Base-by-base conservation (phyloP, 495 filamentous ascomycete genomes). In the Pseudomonodictys pantanalensis region DNA sequence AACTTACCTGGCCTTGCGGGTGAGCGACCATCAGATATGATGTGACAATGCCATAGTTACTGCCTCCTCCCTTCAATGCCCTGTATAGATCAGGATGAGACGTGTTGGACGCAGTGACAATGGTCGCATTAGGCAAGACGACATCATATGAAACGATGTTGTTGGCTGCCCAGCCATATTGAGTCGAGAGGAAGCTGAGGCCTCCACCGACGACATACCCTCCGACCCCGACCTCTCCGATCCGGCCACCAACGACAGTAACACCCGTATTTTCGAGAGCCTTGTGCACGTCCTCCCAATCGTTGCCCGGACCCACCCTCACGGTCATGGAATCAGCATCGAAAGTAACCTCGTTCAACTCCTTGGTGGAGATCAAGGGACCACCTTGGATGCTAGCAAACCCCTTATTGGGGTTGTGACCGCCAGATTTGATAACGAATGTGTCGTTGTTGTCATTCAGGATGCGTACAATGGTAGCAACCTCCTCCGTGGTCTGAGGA, bases 61-160 rank as follows among this genome's bases (percentile, higher is more conserved):
- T 72, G 8, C 81, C 81, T 11, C 65, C 65, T 11, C 80, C 81
- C 60, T 77, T 75, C 48, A 85, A 72, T 20, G 82, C 81, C 73
- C 76, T 85, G 71, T 81, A 86, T 3, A 88, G 77, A 68, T 87
- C 83, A 1, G 73, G 44, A 58, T 86, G 73, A n/a, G 73, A 64
- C 2, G 61, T 68, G 42, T 73, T 67, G 70, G 72, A 85, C 10
- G 76, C 84, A 26, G 81, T 67, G 24, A 81, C 70, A 45, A 86
- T 75, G 20, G 74, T 72, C 5, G 81, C 83, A 64, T 86, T 76
- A 18, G 83, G 69, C 7, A 75, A 47, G 8, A 80, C 76, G 3
- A 80, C 73, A 64, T 83, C 70, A 56, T 75, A 83, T 24, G 70
- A 73, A 9, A 68, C 52, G 0, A 80, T 78, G 10, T 73, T 77